Evolutionary conservation across 306 rosid species (phyloP).

Genomic region (Corylus avellana): DNA sequence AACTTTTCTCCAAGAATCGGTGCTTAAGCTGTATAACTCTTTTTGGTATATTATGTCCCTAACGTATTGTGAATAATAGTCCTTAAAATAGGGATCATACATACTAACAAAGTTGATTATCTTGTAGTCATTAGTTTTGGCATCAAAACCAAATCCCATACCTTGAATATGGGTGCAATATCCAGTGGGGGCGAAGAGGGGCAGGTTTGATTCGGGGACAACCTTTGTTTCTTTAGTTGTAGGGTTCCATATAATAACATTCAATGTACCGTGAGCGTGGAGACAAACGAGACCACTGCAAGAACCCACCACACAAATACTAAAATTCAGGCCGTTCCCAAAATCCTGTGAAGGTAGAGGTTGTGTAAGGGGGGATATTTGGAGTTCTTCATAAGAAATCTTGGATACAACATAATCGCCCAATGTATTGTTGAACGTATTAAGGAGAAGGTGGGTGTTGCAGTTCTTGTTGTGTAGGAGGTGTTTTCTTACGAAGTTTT

Average conservation of each 20-base stretch:
- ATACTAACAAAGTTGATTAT: not conserved
- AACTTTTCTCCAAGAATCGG: too few relatives aligned
- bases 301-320: not conserved
- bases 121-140: constrained; percentile 5
- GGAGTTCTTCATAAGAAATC: not conserved
- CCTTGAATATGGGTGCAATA: not conserved
- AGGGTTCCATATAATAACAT: not conserved
- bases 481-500: too few relatives aligned
- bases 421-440: not conserved
- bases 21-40: not conserved
- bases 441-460: not conserved
- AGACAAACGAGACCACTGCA: not conserved
- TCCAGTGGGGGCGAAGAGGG: not conserved
- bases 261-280: not conserved
- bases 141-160: not conserved
- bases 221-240: not conserved
- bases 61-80: too few relatives aligned
- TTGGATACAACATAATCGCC: not conserved
- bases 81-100: too few relatives aligned
- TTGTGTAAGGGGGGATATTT: not conserved
- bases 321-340: too few relatives aligned
- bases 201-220: not conserved
- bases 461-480: not conserved
- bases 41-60: not conserved
- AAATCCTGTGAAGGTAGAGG: not conserved